Base-by-base conservation (phyloP, 169 alveolate species). In the Plasmodium vivax region DNA sequence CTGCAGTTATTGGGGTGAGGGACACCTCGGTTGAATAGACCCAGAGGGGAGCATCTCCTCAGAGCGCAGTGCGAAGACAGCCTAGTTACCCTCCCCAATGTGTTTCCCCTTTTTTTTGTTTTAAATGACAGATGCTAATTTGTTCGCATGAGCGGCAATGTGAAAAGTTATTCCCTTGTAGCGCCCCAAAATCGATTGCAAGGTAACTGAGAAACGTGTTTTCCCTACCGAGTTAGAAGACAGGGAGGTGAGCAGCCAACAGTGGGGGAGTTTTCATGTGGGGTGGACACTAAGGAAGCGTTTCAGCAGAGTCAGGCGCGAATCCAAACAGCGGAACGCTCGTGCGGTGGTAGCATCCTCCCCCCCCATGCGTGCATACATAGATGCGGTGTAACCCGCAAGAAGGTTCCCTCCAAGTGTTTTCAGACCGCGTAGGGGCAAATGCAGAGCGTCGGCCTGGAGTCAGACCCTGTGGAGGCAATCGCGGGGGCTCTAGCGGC, bases 381-480 rank as follows among this genome's bases (percentile, higher is more conserved):
- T 16, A 81, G 14, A 43, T 51, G 34, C 0, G 23, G 5, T 68
- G 16, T 19, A 23, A 68, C n/a, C 3, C 8, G 77, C 2, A 68
- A 30, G 41, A 68, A 19, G 38, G 38, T 9, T 27, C 23, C n/a
- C 16, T 10, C 16, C 19, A 82, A 82, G 16, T 38, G 12, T 82
- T 82, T 51, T 30, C 10, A 47, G 71, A 27, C 62, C 54, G 12
- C 36, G 62, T 14, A 51, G 8, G 68, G 62, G 68, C 54, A 47
- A 82, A 82, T 82, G 88, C 80, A 82, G 51, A 82, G 68, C 23
- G 56, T 47, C 12, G n/a, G 8, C 36, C 54, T 51, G 19, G 88
- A 16, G 34, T 54, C 36, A 82, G 41, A 41, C 19, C n/a, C 72
- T 5, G 47, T 54, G 27, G 74, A 36, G 32, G n/a, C 47, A 68